Evolutionary conservation across 495 filamentous ascomycete species (phyloP), one percentile per base, ranked within the genome.

Genomic region (Echria macrotheca): DNA sequence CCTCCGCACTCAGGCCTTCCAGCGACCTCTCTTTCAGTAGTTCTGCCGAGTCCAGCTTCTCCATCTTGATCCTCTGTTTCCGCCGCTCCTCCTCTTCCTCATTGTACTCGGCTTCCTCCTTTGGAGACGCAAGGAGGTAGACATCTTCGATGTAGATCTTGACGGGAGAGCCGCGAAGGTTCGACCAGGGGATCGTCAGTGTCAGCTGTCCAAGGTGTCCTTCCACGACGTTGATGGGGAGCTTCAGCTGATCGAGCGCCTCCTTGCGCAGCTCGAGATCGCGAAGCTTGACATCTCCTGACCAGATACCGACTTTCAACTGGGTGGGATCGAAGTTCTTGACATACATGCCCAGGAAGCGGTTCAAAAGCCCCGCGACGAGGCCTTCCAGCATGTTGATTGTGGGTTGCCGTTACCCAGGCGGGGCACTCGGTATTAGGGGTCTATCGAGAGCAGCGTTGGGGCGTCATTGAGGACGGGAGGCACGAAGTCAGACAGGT

Each of bases 271-370:
- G 78, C 68, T 98, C 89, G 31, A 98, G 83, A 53, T 96, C 84
- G 28, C 82, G 82, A 22, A 98, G 77, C 68, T 90, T 91, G 61
- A 97, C 91, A 70, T 98, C 91, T 46, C 94, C 94, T 5, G 86
- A 91, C 93, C 91, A 98, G 55, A 97, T 96, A 47, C 93, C 93
- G 48, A 97, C 88, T 61, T 96, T 96, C 39, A 98, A 78, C 72
- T 98, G 93, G 55, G 84, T 87, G 15, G 91, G 84, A 66, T 98
- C 91, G 63, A 98, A 97, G 67, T 98, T 98, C 76, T 93, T 90
- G 64, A 98, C 89, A 72, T 97, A 97, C 82, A 97, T 96, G 73
- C 94, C 94, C 81, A 98, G 70, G 70, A 97, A 96, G 69, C 94
- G 87, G 72, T 98, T 98, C 60, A 98, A 83, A 72, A 98, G 75